phyloP scores from a whole-genome alignment of 2,329 filamentous ascomycete species.

The Diplodia corticola region DNA sequence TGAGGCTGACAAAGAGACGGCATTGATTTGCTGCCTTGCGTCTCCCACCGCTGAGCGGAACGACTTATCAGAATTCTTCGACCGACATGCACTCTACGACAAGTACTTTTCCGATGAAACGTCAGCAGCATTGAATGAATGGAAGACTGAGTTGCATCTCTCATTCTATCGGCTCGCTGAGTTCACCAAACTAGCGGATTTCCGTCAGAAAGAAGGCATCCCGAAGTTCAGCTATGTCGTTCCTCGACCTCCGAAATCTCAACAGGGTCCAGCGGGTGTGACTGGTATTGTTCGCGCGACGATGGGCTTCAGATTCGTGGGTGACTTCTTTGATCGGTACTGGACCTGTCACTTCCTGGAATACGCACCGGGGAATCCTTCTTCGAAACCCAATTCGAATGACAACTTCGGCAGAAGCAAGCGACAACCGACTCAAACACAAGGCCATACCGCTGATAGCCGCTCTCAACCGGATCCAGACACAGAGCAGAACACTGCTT shows the following conservation, averaged over 20 bases:
- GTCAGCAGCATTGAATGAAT: constrained; percentile 29
- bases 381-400: no score
- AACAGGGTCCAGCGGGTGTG: no score
- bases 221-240: no score
- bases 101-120: constrained; percentile 32
- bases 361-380: background rate
- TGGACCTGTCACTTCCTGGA: constrained; percentile 36
- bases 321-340: constrained; percentile 38
- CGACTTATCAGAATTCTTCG: constrained; percentile 27
- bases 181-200: background rate
- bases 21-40: constrained; percentile 24
- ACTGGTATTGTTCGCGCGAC: background rate
- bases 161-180: background rate
- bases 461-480: no score
- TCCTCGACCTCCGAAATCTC: no score
- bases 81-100: constrained; percentile 27
- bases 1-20: background rate
- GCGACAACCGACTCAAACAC: no score
- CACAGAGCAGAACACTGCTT: no score
- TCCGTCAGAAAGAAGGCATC: no score
- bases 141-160: constrained; percentile 36
- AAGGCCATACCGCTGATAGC: no score
- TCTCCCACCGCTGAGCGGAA: constrained; percentile 18
- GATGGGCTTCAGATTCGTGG: constrained; percentile 32
- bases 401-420: no score